Evolutionary conservation across 1,139 yeast genomes (phyloP), one percentile per base, ranked within the genome.

Genomic region (Lodderomyces margitis): DNA sequence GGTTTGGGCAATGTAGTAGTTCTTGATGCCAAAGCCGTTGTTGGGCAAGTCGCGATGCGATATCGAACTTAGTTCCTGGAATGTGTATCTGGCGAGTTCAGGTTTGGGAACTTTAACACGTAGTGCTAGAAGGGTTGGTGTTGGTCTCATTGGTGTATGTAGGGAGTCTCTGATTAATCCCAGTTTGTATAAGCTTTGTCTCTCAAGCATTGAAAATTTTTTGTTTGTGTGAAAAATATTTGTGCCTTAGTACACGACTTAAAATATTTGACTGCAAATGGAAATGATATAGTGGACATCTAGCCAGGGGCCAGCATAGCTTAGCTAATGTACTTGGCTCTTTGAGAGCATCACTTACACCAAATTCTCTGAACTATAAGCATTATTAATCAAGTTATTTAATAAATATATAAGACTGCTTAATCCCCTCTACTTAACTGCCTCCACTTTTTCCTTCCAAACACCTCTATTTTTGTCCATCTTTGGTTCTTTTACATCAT

Each of bases 1-100:
- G 9, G 86, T 71, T 59, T 83, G 80, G 33, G 68, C 61, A 27
- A 84, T 64, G 54, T 57, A 64, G 58, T 84, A 84, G 34, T 61
- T 61, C 7, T 63, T 55, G 17, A 56, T 53, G 8, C 80, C 82
- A 51, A 77, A 77, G 2, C 67, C 61, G 35, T 66, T 61, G 38
- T 68, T 68, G 17, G 49, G 46, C 12, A 48, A 34, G 7, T 43
- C 39, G 14, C 34, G 31, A 21, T 32, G 11, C n/a, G 39, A 12
- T 25, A 48, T 39, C 2, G 36, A 30, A 14, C 17, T 23, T 15
- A 37, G 15, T 21, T 37, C 40, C 12, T 28, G 40, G 14, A 46
- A 38, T 24, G 34, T 15, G 34, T 42, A 44, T 10, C 35, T 24
- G 9, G 11, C 10, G 3, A 39, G 31, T 34, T 21, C 39, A 19